Base-by-base conservation (phyloP, 2,329 filamentous ascomycete genomes). In the Xylariaceae sp. region DNA sequence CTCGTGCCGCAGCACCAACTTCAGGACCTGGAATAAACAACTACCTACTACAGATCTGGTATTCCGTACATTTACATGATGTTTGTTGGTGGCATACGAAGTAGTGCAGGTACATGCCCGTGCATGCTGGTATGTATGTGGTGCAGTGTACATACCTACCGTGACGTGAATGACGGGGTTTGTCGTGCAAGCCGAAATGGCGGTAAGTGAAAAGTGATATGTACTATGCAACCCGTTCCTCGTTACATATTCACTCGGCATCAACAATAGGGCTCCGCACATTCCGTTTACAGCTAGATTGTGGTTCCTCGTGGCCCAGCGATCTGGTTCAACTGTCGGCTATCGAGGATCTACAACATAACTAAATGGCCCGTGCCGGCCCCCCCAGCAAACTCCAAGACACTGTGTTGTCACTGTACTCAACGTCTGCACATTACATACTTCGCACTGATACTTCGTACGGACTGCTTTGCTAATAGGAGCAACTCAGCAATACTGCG, bases 301-400 rank as follows among this genome's bases (percentile, higher is more conserved):
- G 39, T 55, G 51, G 57, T 59, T 54, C 51, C 44, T 39, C 46
- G 39, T 49, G 58, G 59, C 65, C 65, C 65, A 54, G 57, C 64
- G 64, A 67, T 67, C 65, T 66, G 65, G 64, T 61, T 65, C 62
- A 62, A 56, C 63, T 62, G 58, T 58, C 65, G 64, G 64, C 57
- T 67, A 67, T 67, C 65, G 58, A 58, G 60, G 52, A 63, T 60
- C 55, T 53, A 51, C 55, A 41, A 13, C 15, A n/a, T 46, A 34
- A 52, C 36, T 49, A 49, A 30, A 47, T 47, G 32, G 32, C 32
- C 51, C 41, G 37, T 52, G 41, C 46, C 30, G 45, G 50, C 15
- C 43, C 53, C 49, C 10, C 13, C 32, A 15, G 32, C 13, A 10
- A 22, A 10, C 16, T 47, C 21, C 3, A 36, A 16, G 10, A 48